Evolutionary conservation across 2,329 filamentous ascomycete species (phyloP).

Genomic region (Chalara sp.): DNA sequence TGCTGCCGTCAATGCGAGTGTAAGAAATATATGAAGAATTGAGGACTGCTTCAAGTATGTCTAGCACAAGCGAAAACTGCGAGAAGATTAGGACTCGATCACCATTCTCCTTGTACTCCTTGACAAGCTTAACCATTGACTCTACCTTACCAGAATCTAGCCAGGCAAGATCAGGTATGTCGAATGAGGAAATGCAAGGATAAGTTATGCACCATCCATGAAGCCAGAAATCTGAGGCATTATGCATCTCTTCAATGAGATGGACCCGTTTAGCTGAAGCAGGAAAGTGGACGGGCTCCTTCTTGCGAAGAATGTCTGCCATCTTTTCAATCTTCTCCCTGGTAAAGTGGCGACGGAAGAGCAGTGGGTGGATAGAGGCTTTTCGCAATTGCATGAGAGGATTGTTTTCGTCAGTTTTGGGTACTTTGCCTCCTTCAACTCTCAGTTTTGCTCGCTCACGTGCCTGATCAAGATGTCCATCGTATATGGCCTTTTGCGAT

Average conservation of each 20-base stretch:
- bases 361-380: constrained; percentile 82
- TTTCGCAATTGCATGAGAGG: constrained; percentile 88
- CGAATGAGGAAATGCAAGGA: constrained; percentile 44
- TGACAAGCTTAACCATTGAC: constrained; percentile 69
- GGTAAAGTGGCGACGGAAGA: constrained; percentile 76
- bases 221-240: constrained; percentile 58
- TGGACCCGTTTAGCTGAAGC: constrained; percentile 42
- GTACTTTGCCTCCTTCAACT: constrained; percentile 43
- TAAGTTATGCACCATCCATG: constrained; percentile 60
- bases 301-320: constrained; percentile 66
- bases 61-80: constrained; percentile 85
- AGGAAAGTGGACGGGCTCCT: constrained; percentile 48
- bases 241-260: constrained; percentile 48
- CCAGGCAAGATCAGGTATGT: constrained; percentile 46
- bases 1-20: constrained; percentile 80
- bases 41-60: constrained; percentile 81
- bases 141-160: constrained; percentile 76
- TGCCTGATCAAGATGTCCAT: constrained; percentile 58
- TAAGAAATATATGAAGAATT: constrained; percentile 66
- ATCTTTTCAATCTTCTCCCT: constrained; percentile 72
- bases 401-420: constrained; percentile 53
- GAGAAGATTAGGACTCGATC: constrained; percentile 89
- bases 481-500: constrained; percentile 68
- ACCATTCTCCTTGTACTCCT: constrained; percentile 67
- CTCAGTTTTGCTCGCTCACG: constrained; percentile 49